phyloP scores from a whole-genome alignment of 148 eudicot species.

The Chenopodium suecicum region DNA sequence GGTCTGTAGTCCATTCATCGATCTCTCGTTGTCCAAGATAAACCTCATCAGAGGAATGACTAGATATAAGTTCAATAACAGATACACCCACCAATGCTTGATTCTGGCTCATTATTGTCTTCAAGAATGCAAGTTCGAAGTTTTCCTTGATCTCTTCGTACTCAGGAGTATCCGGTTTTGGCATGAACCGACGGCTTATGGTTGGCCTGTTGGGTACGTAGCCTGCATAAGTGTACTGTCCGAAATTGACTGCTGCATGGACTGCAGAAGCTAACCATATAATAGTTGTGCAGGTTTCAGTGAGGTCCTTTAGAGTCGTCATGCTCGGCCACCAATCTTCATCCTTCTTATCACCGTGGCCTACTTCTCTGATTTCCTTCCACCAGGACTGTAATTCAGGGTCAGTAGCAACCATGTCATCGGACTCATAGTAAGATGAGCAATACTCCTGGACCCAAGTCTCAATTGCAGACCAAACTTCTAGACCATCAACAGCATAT shows the following conservation, averaged over 20 bases:
- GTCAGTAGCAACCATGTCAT: conserved; percentile 44
- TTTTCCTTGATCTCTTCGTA: conserved; percentile 47
- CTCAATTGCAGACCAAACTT: conserved; percentile 74
- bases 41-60: conserved; percentile 73
- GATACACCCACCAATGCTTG: conserved; percentile 70
- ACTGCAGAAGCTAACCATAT: conserved; percentile 87
- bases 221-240: conserved; percentile 80
- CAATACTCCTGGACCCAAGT: conserved; percentile 77
- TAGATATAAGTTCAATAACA: conserved; percentile 69
- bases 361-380: conserved; percentile 61
- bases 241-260: conserved; percentile 81
- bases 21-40: conserved; percentile 67
- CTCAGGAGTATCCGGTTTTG: conserved; percentile 56
- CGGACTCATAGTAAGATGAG: conserved; percentile 44
- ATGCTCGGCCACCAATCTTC: conserved; percentile 76
- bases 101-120: conserved; percentile 57
- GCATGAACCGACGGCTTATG: conserved; percentile 64
- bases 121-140: conserved; percentile 52
- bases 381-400: conserved; percentile 73
- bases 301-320: conserved; percentile 47
- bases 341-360: conserved; percentile 72
- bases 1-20: conserved; percentile 59
- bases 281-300: conserved; percentile 53
- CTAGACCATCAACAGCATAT: conserved; percentile 81
- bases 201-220: conserved; percentile 69